Percentiles rank a stretch among this genome's conserved stretches.
phyloP scores from a whole-genome alignment of 179 eudicot species.

The Actinidia polygama region DNA sequence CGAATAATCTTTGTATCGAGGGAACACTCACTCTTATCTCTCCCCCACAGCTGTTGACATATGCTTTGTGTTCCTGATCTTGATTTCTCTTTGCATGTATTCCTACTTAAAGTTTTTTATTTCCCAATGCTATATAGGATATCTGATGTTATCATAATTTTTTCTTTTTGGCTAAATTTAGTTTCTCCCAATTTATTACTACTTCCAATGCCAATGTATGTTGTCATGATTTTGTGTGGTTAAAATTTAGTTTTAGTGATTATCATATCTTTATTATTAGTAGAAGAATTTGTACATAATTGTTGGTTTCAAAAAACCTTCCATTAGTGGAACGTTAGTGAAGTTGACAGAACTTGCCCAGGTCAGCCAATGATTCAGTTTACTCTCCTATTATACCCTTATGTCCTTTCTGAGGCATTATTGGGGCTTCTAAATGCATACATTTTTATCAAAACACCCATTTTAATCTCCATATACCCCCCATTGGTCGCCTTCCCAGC shows the following conservation, averaged over 20 bases:
- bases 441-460: too few species aligned
- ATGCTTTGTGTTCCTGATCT: constrained; percentile 13
- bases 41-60: background rate
- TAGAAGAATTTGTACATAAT: background rate
- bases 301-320: too few species aligned
- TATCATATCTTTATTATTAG: background rate
- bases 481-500: too few species aligned
- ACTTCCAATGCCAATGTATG: background rate
- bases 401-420: too few species aligned
- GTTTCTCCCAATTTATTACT: background rate
- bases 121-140: background rate
- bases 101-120: background rate
- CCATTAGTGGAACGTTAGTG: too few species aligned
- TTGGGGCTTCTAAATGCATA: too few species aligned
- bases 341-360: too few species aligned
- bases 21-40: too few species aligned
- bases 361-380: too few species aligned
- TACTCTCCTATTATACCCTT: too few species aligned
- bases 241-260: background rate
- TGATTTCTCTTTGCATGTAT: background rate
- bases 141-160: background rate
- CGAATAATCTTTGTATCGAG: too few species aligned
- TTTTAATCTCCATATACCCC: too few species aligned
- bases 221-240: background rate
- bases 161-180: background rate